These are phyloP conservation scores for Coemansia sp. DNA, from an alignment of 192 early-diverging fungal species.

Conservation along the genomic window DNA sequence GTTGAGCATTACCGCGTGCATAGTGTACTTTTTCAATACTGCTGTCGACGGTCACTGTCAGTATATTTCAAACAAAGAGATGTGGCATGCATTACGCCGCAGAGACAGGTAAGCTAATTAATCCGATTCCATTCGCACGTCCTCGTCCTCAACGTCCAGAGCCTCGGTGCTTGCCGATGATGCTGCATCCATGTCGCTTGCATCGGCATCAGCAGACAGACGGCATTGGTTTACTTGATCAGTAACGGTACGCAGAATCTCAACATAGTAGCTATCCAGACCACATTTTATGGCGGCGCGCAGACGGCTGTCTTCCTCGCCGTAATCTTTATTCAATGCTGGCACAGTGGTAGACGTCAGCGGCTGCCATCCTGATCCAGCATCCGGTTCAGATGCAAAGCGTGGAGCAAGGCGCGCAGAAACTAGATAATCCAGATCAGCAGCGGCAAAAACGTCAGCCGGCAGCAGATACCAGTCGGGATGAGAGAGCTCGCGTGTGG, in stretches of 20 bases:
- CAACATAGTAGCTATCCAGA: constrained; percentile 29
- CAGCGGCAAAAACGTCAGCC: constrained; percentile 6
- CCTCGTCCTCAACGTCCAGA: constrained; percentile 12
- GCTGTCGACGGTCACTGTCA: background rate
- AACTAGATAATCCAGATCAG: constrained; percentile 21
- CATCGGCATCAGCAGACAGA: background rate
- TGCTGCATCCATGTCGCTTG: background rate
- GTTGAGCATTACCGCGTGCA: background rate
- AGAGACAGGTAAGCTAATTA: constrained; percentile 2
- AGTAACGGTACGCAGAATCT: constrained; percentile 34
- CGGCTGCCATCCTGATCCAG: constrained; percentile 4
- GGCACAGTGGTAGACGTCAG: constrained; percentile 15
- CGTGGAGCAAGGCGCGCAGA: constrained; percentile 23
- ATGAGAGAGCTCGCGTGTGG: constrained; percentile 24
- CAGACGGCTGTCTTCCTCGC: constrained; percentile 22
- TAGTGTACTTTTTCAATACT: background rate
- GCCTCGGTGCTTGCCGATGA: background rate
- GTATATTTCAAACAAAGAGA: background rate
- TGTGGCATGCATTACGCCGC: background rate
- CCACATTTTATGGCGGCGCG: constrained; percentile 24
- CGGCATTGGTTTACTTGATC: constrained; percentile 10
- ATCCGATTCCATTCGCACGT: constrained; percentile 27
- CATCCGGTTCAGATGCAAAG: constrained; percentile 7
- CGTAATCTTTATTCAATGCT: constrained; percentile 27
- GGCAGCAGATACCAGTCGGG: constrained; percentile 38